Conservation (phyloP, 345 rosid species). For the Sisymbrium altissimum region DNA sequence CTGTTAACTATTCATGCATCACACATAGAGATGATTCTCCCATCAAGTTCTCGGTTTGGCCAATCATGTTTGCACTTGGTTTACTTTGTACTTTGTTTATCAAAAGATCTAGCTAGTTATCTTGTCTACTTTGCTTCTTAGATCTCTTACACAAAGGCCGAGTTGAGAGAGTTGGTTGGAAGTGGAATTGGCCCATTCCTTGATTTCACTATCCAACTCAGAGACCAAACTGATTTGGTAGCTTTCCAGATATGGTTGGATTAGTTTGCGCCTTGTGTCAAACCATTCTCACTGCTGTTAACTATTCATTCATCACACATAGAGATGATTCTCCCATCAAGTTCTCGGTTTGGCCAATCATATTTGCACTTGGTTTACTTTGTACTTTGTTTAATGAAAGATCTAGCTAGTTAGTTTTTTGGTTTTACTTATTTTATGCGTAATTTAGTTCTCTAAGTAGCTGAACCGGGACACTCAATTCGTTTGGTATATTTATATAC, state of each 20-base stretch:
- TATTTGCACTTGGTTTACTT: slow-evolving; percentile 28
- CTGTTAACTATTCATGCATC: slow-evolving; percentile 16
- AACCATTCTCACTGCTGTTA: slow-evolving; percentile 13
- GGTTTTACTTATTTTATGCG: not conserved
- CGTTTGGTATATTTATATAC: not conserved
- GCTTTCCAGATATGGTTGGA: slow-evolving; percentile 24
- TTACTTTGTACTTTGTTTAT: slow-evolving; percentile 12
- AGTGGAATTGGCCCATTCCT: slow-evolving; percentile 30
- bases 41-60: slow-evolving; percentile 22
- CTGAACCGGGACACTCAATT: not conserved
- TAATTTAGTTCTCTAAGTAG: not conserved
- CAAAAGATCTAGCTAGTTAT: not conserved
- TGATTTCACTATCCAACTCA: slow-evolving; percentile 34
- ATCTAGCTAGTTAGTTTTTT: not conserved
- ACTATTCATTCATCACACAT: slow-evolving; percentile 12
- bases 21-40: not conserved
- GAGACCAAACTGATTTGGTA: slow-evolving; percentile 26
- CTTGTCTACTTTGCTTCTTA: slow-evolving; percentile 16
- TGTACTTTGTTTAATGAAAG: slow-evolving; percentile 4
- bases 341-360: slow-evolving; percentile 22
- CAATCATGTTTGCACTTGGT: slow-evolving; percentile 29
- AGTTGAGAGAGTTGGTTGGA: slow-evolving; percentile 28
- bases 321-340: slow-evolving; percentile 7
- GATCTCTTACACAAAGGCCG: slow-evolving; percentile 25
- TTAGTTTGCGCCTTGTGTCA: slow-evolving; percentile 22